phyloP scores from a whole-genome alignment of 1,139 yeast genomes.

The Sugiyamaella pinicola region DNA sequence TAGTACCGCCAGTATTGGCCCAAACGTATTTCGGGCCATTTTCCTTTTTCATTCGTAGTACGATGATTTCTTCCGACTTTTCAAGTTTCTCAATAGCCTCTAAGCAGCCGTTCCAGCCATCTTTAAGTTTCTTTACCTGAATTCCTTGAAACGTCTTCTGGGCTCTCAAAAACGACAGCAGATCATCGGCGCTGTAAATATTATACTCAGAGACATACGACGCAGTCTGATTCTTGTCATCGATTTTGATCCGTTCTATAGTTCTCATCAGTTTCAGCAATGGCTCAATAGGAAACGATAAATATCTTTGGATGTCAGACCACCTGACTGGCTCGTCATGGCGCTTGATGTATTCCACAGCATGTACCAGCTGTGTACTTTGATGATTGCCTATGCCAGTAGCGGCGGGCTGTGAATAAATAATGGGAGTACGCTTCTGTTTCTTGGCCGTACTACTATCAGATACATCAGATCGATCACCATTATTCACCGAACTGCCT shows the following conservation, averaged over 20 bases:
- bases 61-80: slow-evolving; percentile 71
- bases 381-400: slow-evolving; percentile 60
- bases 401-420: slow-evolving; percentile 43
- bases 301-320: slow-evolving; percentile 59
- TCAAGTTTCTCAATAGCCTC: slow-evolving; percentile 78
- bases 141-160: slow-evolving; percentile 90
- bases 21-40: slow-evolving; percentile 87
- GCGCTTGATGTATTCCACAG: slow-evolving; percentile 80
- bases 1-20: slow-evolving; percentile 78
- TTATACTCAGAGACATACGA: slow-evolving; percentile 89
- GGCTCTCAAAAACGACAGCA: slow-evolving; percentile 69
- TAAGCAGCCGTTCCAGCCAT: slow-evolving; percentile 96
- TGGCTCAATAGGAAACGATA: slow-evolving; percentile 47
- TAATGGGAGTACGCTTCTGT: slow-evolving; percentile 33
- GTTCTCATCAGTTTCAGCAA: slow-evolving; percentile 70
- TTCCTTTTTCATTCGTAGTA: slow-evolving; percentile 87
- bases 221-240: slow-evolving; percentile 56
- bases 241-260: slow-evolving; percentile 63
- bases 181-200: slow-evolving; percentile 76
- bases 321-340: slow-evolving; percentile 71
- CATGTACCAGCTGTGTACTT: slow-evolving; percentile 79
- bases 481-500: slow-evolving; percentile 6
- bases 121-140: slow-evolving; percentile 84
- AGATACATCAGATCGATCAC: slow-evolving; percentile 9
- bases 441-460: slow-evolving; percentile 36